Evolutionary conservation across 169 alveolate species (phyloP).

Genomic region (Eimeria acervulina): DNA sequence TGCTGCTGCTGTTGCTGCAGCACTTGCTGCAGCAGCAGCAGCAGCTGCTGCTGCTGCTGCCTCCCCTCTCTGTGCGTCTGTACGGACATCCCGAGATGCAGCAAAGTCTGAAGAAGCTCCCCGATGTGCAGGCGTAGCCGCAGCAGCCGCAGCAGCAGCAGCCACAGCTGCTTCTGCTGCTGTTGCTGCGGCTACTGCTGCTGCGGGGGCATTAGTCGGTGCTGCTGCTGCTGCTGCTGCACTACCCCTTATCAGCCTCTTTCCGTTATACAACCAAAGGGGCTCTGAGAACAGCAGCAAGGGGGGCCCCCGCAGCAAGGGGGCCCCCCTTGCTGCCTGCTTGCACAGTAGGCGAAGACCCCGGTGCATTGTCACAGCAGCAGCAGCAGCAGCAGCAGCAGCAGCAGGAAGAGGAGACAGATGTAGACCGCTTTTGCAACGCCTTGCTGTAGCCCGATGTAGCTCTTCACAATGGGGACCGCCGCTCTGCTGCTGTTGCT

Average conservation of each 20-base stretch:
- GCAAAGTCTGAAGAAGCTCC: not conserved
- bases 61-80: not conserved
- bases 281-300: not conserved
- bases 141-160: not conserved
- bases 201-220: too few relatives aligned
- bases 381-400: not conserved
- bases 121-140: not conserved
- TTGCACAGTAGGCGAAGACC: too few relatives aligned
- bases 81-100: not conserved
- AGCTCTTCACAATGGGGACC: too few relatives aligned
- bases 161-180: not conserved
- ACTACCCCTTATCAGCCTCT: too few relatives aligned
- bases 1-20: not conserved
- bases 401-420: not conserved
- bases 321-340: not conserved
- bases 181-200: too few relatives aligned
- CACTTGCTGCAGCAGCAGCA: not conserved
- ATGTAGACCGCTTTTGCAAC: too few relatives aligned
- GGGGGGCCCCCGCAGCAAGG: not conserved
- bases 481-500: too few relatives aligned
- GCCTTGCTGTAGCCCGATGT: too few relatives aligned
- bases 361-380: not conserved
- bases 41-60: not conserved
- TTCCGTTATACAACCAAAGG: too few relatives aligned
- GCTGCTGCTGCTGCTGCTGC: too few relatives aligned